These are phyloP conservation scores for Fusarium sp. DNA, from an alignment of 2,329 filamentous ascomycete species.

Conservation along the genomic window DNA sequence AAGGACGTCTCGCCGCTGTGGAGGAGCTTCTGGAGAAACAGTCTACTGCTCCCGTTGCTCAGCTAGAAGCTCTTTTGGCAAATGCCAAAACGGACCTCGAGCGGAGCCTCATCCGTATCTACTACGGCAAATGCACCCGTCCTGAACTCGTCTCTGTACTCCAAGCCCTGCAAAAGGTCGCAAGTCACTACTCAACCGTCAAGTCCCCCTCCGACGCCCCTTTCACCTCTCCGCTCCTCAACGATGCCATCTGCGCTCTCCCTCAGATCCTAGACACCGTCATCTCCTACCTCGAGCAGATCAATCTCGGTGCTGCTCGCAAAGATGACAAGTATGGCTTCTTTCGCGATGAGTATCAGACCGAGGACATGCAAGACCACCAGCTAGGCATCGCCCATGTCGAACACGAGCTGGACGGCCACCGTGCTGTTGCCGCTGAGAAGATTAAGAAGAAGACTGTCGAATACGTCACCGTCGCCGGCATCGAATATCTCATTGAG, in stretches of 20 bases:
- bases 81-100: constrained; percentile 86
- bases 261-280: constrained; percentile 82
- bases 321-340: constrained; percentile 94
- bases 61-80: constrained; percentile 77
- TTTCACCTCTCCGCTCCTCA: constrained; percentile 78
- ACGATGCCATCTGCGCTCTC: constrained; percentile 78
- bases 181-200: constrained; percentile 79
- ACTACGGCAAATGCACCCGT: constrained; percentile 95
- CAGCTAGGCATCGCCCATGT: constrained; percentile 93
- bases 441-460: constrained; percentile 79
- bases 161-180: constrained; percentile 86
- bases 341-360: constrained; percentile 89
- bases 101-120: constrained; percentile 92
- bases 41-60: constrained; percentile 76
- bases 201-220: constrained; percentile 74
- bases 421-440: constrained; percentile 77
- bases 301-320: constrained; percentile 86
- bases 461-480: constrained; percentile 84
- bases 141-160: constrained; percentile 88
- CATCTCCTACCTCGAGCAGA: constrained; percentile 81
- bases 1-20: constrained; percentile 85
- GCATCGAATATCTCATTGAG: constrained; percentile 95
- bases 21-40: constrained; percentile 83
- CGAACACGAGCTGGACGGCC: constrained; percentile 86
- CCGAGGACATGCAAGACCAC: constrained; percentile 87